phyloP scores from a whole-genome alignment of 352 stramenopile genomes.

The Globisporangium cederbergense region DNA sequence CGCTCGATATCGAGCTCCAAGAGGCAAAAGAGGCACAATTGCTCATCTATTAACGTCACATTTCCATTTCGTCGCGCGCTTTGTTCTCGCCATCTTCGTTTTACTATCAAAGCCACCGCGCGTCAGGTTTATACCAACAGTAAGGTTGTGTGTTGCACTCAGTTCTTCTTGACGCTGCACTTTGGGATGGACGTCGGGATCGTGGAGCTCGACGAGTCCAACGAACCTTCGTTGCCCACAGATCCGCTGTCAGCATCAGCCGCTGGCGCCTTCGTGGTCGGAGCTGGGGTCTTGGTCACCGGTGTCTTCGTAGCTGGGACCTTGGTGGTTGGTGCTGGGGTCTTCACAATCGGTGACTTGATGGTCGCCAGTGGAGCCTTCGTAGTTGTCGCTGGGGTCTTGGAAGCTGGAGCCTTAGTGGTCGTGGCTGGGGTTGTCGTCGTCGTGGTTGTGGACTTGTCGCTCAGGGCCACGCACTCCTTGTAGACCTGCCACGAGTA shows the following conservation, averaged over 20 bases:
- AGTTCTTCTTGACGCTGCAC: conserved; percentile 17
- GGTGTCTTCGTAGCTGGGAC: conserved; percentile 3
- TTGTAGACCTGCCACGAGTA: conserved; percentile 66
- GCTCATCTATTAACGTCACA: too few relatives aligned
- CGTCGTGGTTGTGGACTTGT: conserved; percentile 7
- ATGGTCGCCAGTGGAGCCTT: conserved; percentile 3
- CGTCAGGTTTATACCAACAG: neutral
- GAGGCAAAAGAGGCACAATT: too few relatives aligned
- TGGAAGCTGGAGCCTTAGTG: too few relatives aligned
- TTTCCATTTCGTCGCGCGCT: too few relatives aligned
- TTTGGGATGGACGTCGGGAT: conserved; percentile 8
- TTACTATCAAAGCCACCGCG: too few relatives aligned
- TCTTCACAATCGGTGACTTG: neutral
- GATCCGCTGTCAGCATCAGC: conserved; percentile 1
- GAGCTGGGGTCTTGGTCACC: neutral
- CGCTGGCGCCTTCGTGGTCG: conserved; percentile 1
- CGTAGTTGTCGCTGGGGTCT: neutral
- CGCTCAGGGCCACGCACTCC: conserved; percentile 25
- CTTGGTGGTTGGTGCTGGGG: neutral
- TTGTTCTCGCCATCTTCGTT: neutral
- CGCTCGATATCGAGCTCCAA: too few relatives aligned
- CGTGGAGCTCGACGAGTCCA: conserved; percentile 1
- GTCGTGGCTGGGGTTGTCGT: neutral
- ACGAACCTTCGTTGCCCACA: conserved; percentile 5
- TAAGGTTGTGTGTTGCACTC: neutral